These are phyloP conservation scores for Metschnikowia cerradonensis DNA, from an alignment of 805 yeast genomes.

Conservation along the genomic window DNA sequence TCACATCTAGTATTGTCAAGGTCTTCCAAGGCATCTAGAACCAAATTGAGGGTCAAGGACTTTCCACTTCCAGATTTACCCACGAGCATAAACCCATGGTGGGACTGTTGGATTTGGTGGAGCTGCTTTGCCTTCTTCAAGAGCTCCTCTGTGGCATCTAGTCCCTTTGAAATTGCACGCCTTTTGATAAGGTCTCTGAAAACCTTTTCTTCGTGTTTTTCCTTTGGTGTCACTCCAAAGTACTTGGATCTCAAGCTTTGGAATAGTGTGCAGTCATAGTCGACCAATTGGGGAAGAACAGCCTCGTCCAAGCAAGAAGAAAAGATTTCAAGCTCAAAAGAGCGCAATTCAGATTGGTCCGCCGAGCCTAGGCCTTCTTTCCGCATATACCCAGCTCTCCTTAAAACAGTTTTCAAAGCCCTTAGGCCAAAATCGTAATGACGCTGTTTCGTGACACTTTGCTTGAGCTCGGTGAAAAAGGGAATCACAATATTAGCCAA, in stretches of 20 bases:
- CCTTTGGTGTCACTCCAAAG: conserved; percentile 20
- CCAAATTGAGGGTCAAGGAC: conserved; percentile 47
- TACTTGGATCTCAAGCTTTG: conserved; percentile 6
- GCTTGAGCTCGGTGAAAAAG: conserved; percentile 47
- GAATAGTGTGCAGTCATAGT: conserved; percentile 45
- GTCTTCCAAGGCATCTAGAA: conserved; percentile 41
- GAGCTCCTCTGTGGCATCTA: conserved; percentile 40
- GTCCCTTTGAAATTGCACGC: conserved; percentile 29
- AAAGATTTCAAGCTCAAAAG: conserved; percentile 6
- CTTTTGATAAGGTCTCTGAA: conserved; percentile 15
- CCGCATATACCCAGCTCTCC: conserved; percentile 50
- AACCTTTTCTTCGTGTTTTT: conserved; percentile 15
- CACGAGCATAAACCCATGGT: conserved; percentile 77
- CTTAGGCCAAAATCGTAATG: conserved; percentile 93
- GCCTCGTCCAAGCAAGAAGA: conserved; percentile 51
- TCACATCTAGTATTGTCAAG: conserved; percentile 31
- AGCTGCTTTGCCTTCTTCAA: conserved; percentile 57
- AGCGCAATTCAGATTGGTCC: background rate
- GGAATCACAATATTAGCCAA: conserved; percentile 50
- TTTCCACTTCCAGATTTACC: conserved; percentile 81
- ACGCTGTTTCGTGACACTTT: conserved; percentile 44
- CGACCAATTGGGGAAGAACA: conserved; percentile 62
- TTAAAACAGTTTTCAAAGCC: conserved; percentile 65
- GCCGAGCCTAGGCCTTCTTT: conserved; percentile 17
- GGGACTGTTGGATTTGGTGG: conserved; percentile 53